Conservation (phyloP, 148 eudicot species). For the Fallopia convolvulus region DNA sequence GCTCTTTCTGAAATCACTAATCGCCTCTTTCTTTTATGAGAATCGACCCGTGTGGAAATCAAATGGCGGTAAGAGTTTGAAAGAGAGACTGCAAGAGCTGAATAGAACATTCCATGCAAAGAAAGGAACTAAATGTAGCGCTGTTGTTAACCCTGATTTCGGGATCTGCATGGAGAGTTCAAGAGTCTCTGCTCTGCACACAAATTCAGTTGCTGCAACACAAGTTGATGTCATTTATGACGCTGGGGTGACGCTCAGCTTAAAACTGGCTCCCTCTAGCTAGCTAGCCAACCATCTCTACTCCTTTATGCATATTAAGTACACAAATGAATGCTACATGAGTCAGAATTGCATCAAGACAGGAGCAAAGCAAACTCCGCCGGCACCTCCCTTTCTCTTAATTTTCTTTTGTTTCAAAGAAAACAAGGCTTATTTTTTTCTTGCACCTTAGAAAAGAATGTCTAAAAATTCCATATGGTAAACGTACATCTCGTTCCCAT, state of each 20-base stretch:
- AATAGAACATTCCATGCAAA: neutral
- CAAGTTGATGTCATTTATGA: too few species aligned
- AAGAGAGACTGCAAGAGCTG: neutral
- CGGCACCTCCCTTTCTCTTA: neutral
- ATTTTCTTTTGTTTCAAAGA: neutral
- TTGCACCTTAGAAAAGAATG: constrained; percentile 8
- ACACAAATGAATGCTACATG: too few species aligned
- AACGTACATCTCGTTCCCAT: constrained; percentile 10
- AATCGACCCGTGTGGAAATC: neutral
- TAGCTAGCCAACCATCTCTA: too few species aligned
- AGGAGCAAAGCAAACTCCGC: constrained; percentile 4
- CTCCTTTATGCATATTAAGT: too few species aligned
- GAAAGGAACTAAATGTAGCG: neutral
- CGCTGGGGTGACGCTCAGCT: too few species aligned
- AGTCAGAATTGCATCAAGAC: neutral
- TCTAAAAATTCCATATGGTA: constrained; percentile 18
- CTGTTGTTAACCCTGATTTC: too few species aligned
- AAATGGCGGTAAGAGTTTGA: neutral
- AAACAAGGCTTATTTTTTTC: neutral
- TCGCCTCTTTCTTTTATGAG: neutral
- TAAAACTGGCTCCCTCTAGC: too few species aligned
- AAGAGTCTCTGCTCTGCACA: neutral
- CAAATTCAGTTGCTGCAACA: too few species aligned
- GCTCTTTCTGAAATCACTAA: too few species aligned
- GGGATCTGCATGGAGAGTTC: too few species aligned